phyloP scores from a whole-genome alignment of 768 basidiomycete species.

The Leccinum aurantiacum region DNA sequence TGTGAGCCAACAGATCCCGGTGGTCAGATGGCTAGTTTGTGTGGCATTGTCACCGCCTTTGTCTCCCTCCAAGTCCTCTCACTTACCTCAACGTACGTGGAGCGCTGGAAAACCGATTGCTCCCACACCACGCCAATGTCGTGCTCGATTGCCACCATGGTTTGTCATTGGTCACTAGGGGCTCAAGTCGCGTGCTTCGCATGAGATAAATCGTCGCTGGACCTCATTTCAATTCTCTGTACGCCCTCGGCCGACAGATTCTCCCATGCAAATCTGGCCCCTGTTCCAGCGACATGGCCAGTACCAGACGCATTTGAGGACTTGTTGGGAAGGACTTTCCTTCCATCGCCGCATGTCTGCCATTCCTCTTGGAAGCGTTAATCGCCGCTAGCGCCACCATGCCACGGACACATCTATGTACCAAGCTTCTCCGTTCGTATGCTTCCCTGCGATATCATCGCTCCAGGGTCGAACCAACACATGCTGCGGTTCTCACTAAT shows the following conservation, averaged over 20 bases:
- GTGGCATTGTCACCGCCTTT: conserved; percentile 1
- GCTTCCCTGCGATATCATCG: conserved; percentile 32
- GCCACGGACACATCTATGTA: conserved; percentile 19
- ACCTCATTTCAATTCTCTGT: conserved; percentile 10
- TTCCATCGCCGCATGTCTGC: conserved; percentile 25
- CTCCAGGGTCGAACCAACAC: conserved; percentile 15
- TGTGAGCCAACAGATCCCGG: conserved; percentile 3
- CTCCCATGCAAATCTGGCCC: conserved; percentile 29
- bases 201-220: conserved; percentile 13
- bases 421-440: conserved; percentile 22
- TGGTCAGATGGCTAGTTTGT: not conserved
- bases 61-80: not conserved
- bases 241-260: conserved; percentile 14
- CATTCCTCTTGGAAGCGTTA: conserved; percentile 29
- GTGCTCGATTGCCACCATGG: conserved; percentile 13
- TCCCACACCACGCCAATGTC: conserved; percentile 30
- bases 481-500: conserved; percentile 12
- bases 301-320: not conserved
- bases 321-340: conserved; percentile 19
- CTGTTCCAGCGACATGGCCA: conserved; percentile 10
- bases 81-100: conserved; percentile 3
- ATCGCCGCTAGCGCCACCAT: conserved; percentile 33
- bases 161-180: conserved; percentile 18
- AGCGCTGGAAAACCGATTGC: conserved; percentile 6
- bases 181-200: conserved; percentile 21